Percentiles rank a stretch among this genome's conserved stretches.
Evolutionary conservation across 2,329 filamentous ascomycete species (phyloP).

Genomic region (Pyrenophora seminiperda): DNA sequence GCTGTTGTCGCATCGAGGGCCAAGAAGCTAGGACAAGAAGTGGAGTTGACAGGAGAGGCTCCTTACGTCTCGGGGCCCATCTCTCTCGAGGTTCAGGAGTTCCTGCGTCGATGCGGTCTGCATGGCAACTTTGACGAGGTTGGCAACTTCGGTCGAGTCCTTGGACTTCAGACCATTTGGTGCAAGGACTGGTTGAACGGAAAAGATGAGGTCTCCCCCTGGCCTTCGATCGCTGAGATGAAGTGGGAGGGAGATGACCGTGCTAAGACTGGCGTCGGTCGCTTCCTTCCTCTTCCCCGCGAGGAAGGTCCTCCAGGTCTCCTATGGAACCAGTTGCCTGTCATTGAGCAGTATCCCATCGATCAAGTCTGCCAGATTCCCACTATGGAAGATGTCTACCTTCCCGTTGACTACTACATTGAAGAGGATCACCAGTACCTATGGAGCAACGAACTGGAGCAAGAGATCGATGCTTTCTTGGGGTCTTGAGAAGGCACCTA

Average conservation of each 20-base stretch:
- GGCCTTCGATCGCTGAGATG: constrained; percentile 50
- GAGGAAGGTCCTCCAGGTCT: constrained; percentile 49
- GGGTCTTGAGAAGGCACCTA: constrained; percentile 14
- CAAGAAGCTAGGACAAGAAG: constrained; percentile 18
- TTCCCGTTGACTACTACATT: constrained; percentile 45
- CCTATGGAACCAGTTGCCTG: constrained; percentile 50
- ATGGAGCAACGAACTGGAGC: constrained; percentile 33
- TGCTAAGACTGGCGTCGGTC: constrained; percentile 50
- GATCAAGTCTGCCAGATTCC: constrained; percentile 48
- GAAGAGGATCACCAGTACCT: constrained; percentile 35
- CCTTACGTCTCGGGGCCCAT: constrained; percentile 6
- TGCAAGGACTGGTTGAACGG: constrained; percentile 40
- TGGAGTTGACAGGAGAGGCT: constrained; percentile 22
- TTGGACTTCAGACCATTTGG: constrained; percentile 50
- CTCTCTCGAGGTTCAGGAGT: constrained; percentile 14
- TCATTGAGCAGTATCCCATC: constrained; percentile 46
- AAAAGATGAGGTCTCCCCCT: constrained; percentile 47
- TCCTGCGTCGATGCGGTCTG: constrained; percentile 23
- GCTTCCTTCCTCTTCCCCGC: constrained; percentile 52
- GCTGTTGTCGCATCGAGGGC: constrained; percentile 29
- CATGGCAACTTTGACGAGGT: constrained; percentile 29
- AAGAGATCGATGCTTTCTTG: constrained; percentile 35
- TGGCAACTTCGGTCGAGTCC: constrained; percentile 39
- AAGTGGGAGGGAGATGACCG: constrained; percentile 57
- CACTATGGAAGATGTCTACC: constrained; percentile 46